These are phyloP conservation scores for Aspergillus coremiiformis DNA, from an alignment of 495 filamentous ascomycete genomes.

Conservation along the genomic window DNA sequence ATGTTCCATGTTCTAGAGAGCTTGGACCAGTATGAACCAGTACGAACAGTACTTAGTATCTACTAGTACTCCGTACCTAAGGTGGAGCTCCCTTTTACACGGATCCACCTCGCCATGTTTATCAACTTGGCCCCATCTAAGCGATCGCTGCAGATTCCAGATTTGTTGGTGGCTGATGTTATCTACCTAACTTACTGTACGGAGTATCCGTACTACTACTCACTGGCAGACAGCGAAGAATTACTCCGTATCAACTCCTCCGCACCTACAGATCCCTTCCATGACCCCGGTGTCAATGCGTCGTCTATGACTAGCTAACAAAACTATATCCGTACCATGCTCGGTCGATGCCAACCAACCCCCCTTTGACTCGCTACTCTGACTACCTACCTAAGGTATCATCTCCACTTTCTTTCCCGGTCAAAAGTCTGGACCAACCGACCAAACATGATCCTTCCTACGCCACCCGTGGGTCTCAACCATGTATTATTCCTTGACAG, in stretches of 20 bases:
- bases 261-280: not conserved
- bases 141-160: constrained; percentile 1
- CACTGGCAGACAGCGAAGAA: not conserved
- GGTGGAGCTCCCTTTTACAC: constrained; percentile 3
- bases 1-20: no score
- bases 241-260: not conserved
- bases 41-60: not conserved
- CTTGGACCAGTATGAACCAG: constrained; percentile 10
- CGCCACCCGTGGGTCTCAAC: constrained; percentile 5
- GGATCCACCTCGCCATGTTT: constrained; percentile 2
- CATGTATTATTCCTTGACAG: constrained; percentile 2
- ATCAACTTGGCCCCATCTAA: constrained; percentile 9
- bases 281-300: not conserved
- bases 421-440: not conserved
- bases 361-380: constrained; percentile 2
- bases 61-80: constrained; percentile 5
- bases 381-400: constrained; percentile 2
- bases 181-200: not conserved
- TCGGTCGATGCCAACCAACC: not conserved
- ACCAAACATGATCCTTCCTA: not conserved
- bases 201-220: not conserved
- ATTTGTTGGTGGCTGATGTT: constrained; percentile 11
- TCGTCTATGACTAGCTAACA: not conserved
- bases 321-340: not conserved
- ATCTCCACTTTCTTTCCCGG: not conserved